These are phyloP conservation scores for Cercospora brassicicola DNA, from an alignment of 2,329 filamentous ascomycete species.

Conservation along the genomic window DNA sequence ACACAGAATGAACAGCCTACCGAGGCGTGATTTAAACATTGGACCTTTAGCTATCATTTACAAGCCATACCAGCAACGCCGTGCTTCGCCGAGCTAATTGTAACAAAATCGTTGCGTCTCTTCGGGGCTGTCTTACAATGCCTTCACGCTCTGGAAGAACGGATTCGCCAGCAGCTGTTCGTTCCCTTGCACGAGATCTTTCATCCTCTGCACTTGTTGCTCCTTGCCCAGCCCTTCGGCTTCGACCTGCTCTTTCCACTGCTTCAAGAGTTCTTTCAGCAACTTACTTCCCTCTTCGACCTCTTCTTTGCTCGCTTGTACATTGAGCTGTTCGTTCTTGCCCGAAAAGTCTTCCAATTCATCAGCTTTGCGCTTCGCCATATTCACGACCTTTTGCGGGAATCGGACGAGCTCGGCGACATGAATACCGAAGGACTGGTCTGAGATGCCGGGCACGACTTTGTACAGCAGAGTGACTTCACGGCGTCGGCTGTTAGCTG, in stretches of 20 bases:
- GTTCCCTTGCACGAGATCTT: conserved; percentile 74
- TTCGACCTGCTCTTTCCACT: conserved; percentile 73
- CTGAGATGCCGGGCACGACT: conserved; percentile 90
- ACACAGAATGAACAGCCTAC: conserved; percentile 14
- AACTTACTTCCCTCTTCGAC: conserved; percentile 84
- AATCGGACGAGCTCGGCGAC: conserved; percentile 96
- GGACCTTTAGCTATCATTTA: not conserved
- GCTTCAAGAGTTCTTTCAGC: conserved; percentile 77
- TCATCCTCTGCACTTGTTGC: conserved; percentile 76
- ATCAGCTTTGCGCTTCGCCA: conserved; percentile 98
- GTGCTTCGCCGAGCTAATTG: conserved; percentile 3
- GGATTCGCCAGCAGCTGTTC: conserved; percentile 61
- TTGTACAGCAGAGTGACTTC: conserved; percentile 97
- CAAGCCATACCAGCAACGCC: not conserved
- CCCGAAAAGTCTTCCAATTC: conserved; percentile 93
- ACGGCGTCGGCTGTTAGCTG: conserved; percentile 55
- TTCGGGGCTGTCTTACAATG: conserved; percentile 38
- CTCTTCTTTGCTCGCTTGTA: conserved; percentile 74
- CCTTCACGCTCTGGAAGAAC: conserved; percentile 65
- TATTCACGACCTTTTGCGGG: conserved; percentile 93
- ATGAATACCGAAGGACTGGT: conserved; percentile 97
- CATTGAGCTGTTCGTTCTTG: conserved; percentile 55
- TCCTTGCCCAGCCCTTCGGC: conserved; percentile 63
- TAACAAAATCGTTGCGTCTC: not conserved
- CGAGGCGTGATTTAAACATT: conserved; percentile 2